Evolutionary conservation across 2,329 filamentous ascomycete genomes (phyloP).

Genomic region (Pyrenophora tritici-repentis): DNA sequence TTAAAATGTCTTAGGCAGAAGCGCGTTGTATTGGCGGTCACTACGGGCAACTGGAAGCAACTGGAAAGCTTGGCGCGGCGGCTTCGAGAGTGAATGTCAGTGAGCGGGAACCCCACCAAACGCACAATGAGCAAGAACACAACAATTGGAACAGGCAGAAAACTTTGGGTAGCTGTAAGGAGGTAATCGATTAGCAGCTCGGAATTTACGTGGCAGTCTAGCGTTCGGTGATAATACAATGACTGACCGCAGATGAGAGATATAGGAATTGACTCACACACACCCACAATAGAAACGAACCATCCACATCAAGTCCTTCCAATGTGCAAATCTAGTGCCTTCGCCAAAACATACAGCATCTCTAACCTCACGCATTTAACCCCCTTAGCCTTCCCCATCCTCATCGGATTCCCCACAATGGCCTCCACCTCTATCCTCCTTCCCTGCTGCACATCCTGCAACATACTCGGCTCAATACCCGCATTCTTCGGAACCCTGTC

Average conservation of each 20-base stretch:
- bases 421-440: slow-evolving; percentile 57
- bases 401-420: slow-evolving; percentile 55
- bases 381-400: slow-evolving; percentile 48
- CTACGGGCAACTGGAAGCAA: slow-evolving; percentile 1
- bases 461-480: slow-evolving; percentile 57
- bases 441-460: slow-evolving; percentile 52
- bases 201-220: background rate
- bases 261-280: background rate
- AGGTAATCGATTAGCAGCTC: background rate
- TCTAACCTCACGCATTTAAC: slow-evolving; percentile 51
- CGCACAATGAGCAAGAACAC: background rate
- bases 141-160: no score
- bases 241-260: no score
- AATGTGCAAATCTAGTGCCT: slow-evolving; percentile 48
- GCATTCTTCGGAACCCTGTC: slow-evolving; percentile 41
- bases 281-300: no score
- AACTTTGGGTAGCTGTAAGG: no score
- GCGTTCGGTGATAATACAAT: no score
- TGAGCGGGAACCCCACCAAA: background rate
- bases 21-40: background rate
- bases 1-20: background rate
- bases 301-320: slow-evolving; percentile 8
- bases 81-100: slow-evolving; percentile 1
- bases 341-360: slow-evolving; percentile 53
- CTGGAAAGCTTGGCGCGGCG: slow-evolving; percentile 3